A percentile compares a stretch with the other conserved stretches of the same genome.
These are phyloP conservation scores for Pestalotiopsis sp. DNA, from an alignment of 2,329 filamentous ascomycete species.

Conservation along the genomic window DNA sequence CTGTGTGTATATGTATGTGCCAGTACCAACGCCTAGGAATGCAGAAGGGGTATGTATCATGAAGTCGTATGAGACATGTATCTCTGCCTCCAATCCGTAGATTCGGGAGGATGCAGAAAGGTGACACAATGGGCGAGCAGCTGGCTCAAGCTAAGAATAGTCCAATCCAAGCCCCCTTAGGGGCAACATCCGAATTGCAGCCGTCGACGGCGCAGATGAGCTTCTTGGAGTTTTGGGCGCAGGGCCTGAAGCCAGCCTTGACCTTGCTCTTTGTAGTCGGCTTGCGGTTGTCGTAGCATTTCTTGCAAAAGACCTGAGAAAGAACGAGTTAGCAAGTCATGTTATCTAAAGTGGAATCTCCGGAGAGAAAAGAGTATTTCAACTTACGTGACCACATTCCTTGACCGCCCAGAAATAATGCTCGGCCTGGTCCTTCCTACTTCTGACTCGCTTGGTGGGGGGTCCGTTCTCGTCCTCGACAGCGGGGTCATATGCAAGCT, in stretches of 20 bases:
- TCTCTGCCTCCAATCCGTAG: neutral
- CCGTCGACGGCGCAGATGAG: slow-evolving; percentile 59
- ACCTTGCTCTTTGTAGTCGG: slow-evolving; percentile 35
- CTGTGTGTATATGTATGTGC: neutral
- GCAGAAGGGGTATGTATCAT: neutral
- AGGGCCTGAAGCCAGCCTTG: slow-evolving; percentile 40
- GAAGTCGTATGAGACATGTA: neutral
- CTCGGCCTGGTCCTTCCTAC: slow-evolving; percentile 61
- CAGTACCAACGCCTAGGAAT: neutral
- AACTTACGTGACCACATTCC: slow-evolving; percentile 82
- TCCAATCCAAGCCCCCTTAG: slow-evolving; percentile 63
- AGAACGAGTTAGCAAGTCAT: neutral
- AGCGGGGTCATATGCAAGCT: slow-evolving; percentile 73
- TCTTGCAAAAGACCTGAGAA: slow-evolving; percentile 62
- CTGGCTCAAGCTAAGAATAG: slow-evolving; percentile 51
- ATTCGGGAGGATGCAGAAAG: neutral
- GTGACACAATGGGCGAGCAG: neutral
- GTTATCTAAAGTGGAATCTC: neutral
- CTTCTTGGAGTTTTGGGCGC: slow-evolving; percentile 33
- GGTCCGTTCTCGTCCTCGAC: slow-evolving; percentile 34
- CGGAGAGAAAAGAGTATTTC: neutral
- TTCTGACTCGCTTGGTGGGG: slow-evolving; percentile 42
- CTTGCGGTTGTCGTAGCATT: slow-evolving; percentile 61
- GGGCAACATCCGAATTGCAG: slow-evolving; percentile 55
- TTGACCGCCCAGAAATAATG: slow-evolving; percentile 93